Evolutionary conservation across 331 rosid species (phyloP), one percentile per base, ranked within the genome.

Genomic region (Quercus tomentella): DNA sequence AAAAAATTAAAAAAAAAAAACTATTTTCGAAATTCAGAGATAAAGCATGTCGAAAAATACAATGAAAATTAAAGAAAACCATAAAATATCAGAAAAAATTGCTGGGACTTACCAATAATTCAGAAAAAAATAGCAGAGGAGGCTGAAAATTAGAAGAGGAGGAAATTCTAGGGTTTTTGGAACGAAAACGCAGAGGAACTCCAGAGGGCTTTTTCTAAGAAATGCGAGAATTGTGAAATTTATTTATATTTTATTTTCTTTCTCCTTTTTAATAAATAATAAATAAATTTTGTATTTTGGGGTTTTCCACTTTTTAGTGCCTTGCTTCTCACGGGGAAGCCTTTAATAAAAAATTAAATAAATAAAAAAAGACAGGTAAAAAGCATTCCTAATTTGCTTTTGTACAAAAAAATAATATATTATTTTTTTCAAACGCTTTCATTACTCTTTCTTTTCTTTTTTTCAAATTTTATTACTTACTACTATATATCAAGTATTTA

Each of bases 151-250:
- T 37, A 81, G 76, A 77, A 28, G 73, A 69, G 81, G 23, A 56
- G 41, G 68, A 79, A 81, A 84, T 82, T 79, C 84, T 72, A 78
- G 87, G 87, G 85, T 74, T 87, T 80, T 80, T 30, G 74, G 82
- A 71, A 72, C 45, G 81, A 65, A 55, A 81, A 80, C 73, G 67
- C 77, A 70, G 80, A 80, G 73, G 72, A 45, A 82, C 84, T 76
- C 51, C 75, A 67, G 76, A 73, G 74, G 78, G 52, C 72, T 81
- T 84, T 80, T 80, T 52, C 83, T 60, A 35, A 75, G 81, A 77
- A 80, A 80, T 52, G 71, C 72, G 82, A 62, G 80, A 77, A 76
- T 65, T 77, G 35, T 72, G 63, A 61, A 73, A 84, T 73, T 76
- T 82, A 58, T 72, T 33, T 56, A 76, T 74, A 82, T 72, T 81